Evolutionary conservation across 192 early-diverging fungal species (phyloP).

Genomic region (Coemansia sp.): DNA sequence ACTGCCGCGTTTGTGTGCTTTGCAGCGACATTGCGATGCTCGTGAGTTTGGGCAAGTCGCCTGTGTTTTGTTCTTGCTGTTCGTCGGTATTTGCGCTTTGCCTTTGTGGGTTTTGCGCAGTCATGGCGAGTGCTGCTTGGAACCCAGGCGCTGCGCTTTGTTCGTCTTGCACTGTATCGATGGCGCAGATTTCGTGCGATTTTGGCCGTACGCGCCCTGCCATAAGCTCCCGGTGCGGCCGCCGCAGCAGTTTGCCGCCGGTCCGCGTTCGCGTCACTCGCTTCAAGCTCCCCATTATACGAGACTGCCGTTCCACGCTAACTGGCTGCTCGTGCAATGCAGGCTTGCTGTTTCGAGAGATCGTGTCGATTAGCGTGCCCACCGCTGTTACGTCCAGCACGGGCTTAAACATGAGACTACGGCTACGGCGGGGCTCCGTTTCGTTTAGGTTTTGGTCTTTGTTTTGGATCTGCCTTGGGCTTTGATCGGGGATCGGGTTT

Average conservation of each 20-base stretch:
- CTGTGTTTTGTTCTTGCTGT: too few relatives aligned
- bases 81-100: neutral
- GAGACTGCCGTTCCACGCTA: neutral
- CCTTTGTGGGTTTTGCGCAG: neutral
- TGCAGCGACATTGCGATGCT: conserved; percentile 47
- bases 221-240: neutral
- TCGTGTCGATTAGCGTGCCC: conserved; percentile 37
- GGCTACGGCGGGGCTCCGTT: conserved; percentile 19
- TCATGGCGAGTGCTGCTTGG: conserved; percentile 2
- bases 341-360: conserved; percentile 1
- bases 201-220: neutral
- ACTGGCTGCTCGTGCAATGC: neutral
- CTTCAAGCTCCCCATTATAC: conserved; percentile 26
- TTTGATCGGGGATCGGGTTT: too few relatives aligned
- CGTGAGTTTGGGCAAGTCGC: conserved; percentile 8
- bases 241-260: neutral
- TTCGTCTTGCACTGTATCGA: conserved; percentile 21
- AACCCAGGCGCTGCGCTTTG: neutral
- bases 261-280: conserved; percentile 4
- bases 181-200: conserved; percentile 20
- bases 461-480: too few relatives aligned
- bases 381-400: conserved; percentile 37
- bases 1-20: conserved; percentile 39
- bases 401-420: conserved; percentile 52
- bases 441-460: too few relatives aligned